Percentiles rank a stretch among this genome's conserved stretches.
Conservation (phyloP, 2,329 filamentous ascomycete species). For the Bimuria novae-zelandiae region DNA sequence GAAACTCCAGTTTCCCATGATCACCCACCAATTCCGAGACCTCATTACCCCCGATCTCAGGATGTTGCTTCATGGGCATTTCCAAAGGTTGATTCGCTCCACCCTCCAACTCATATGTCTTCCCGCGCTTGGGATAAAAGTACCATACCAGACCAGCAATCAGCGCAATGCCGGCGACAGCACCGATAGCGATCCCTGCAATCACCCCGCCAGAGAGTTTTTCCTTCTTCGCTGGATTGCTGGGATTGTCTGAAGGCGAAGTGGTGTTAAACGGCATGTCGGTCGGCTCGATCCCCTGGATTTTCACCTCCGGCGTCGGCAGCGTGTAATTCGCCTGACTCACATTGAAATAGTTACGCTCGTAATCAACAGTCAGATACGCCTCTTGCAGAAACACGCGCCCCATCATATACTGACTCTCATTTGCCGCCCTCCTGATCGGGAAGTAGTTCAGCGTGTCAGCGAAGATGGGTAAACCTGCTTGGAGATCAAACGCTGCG, state of each 20-base stretch:
- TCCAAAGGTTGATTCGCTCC: not conserved
- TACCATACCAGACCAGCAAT: not conserved
- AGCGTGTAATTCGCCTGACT: constrained; percentile 39
- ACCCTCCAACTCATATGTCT: not conserved
- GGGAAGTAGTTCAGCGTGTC: constrained; percentile 65
- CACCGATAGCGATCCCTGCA: not conserved
- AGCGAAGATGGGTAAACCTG: constrained; percentile 48
- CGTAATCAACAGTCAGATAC: constrained; percentile 52
- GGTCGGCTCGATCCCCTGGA: constrained; percentile 30
- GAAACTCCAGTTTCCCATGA: not conserved
- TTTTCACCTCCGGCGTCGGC: constrained; percentile 17
- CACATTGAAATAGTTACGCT: constrained; percentile 51
- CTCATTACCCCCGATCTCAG: not conserved
- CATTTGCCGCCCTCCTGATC: constrained; percentile 59
- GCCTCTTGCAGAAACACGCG: constrained; percentile 71
- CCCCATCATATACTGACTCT: constrained; percentile 64
- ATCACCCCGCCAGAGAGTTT: not conserved
- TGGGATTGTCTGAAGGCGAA: no score
- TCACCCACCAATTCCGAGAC: not conserved
- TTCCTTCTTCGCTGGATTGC: not conserved
- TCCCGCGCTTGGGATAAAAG: not conserved
- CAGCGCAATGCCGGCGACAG: not conserved
- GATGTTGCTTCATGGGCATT: not conserved
- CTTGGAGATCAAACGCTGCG: constrained; percentile 50
- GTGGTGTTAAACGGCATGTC: not conserved